A percentile compares a stretch with the other conserved stretches of the same genome.
phyloP scores from a whole-genome alignment of 257 asterid species.

The Penstemon davidsonii region DNA sequence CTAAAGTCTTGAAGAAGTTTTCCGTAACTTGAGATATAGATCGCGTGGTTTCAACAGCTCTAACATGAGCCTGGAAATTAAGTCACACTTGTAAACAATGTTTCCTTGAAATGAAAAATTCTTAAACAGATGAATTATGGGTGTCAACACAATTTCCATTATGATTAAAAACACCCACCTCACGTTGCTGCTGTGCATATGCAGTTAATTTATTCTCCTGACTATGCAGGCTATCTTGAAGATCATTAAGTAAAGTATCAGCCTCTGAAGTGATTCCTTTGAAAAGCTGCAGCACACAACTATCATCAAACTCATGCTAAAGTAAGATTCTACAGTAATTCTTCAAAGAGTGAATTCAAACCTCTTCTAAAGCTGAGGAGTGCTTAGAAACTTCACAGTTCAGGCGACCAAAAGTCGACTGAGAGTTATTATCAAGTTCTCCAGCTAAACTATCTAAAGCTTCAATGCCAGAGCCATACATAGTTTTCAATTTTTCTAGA shows the following conservation, averaged over 20 bases:
- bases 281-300: slow-evolving; percentile 59
- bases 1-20: slow-evolving; percentile 71
- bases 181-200: slow-evolving; percentile 75
- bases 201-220: slow-evolving; percentile 70
- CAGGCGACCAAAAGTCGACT: slow-evolving; percentile 67
- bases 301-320: slow-evolving; percentile 31
- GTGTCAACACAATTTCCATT: background rate
- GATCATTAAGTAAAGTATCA: slow-evolving; percentile 75
- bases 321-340: slow-evolving; percentile 13
- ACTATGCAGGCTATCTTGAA: slow-evolving; percentile 76
- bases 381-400: slow-evolving; percentile 84
- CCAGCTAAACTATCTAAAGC: slow-evolving; percentile 73
- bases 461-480: slow-evolving; percentile 82
- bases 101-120: slow-evolving; percentile 13
- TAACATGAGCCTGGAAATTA: slow-evolving; percentile 74
- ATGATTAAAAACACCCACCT: slow-evolving; percentile 41
- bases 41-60: slow-evolving; percentile 76
- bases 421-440: slow-evolving; percentile 74
- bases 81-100: slow-evolving; percentile 15
- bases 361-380: slow-evolving; percentile 82
- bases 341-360: slow-evolving; percentile 33
- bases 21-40: slow-evolving; percentile 69
- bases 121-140: slow-evolving; percentile 12
- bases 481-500: slow-evolving; percentile 66
- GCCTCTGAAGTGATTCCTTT: slow-evolving; percentile 80